Evolutionary conservation across 495 filamentous ascomycete genomes (phyloP).

Genomic region (Niebla homalea): DNA sequence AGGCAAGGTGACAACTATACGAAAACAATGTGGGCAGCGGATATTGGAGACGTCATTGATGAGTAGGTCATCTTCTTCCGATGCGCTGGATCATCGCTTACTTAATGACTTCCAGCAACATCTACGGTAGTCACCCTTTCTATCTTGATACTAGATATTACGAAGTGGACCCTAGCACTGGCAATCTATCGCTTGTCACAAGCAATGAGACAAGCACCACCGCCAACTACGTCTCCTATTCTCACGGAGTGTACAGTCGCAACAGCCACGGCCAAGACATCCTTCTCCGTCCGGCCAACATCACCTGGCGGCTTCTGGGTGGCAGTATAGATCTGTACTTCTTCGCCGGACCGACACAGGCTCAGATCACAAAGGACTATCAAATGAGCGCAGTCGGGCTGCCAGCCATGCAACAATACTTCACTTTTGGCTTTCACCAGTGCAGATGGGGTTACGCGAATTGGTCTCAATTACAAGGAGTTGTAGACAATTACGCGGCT

Average conservation of each 20-base stretch:
- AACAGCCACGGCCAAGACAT: slow-evolving; percentile 69
- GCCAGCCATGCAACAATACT: slow-evolving; percentile 53
- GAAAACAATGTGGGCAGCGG: slow-evolving; percentile 58
- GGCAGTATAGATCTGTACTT: slow-evolving; percentile 52
- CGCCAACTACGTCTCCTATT: slow-evolving; percentile 44
- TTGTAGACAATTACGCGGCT: slow-evolving; percentile 45
- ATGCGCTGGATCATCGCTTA: background rate
- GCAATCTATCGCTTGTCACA: slow-evolving; percentile 39
- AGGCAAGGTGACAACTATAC: slow-evolving; percentile 44
- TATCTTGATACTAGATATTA: slow-evolving; percentile 55
- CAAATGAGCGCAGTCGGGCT: slow-evolving; percentile 41
- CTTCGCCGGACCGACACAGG: slow-evolving; percentile 44
- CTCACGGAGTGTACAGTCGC: slow-evolving; percentile 48
- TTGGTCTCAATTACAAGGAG: slow-evolving; percentile 39
- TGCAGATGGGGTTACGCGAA: slow-evolving; percentile 54
- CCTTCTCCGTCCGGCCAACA: slow-evolving; percentile 45
- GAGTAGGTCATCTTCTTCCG: slow-evolving; percentile 16
- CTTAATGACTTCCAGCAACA: slow-evolving; percentile 26
- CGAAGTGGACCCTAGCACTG: slow-evolving; percentile 36
- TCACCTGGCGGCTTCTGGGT: slow-evolving; percentile 64
- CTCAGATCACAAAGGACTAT: slow-evolving; percentile 44
- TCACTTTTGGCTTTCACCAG: slow-evolving; percentile 49
- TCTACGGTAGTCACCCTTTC: slow-evolving; percentile 50
- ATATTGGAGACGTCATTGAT: slow-evolving; percentile 50
- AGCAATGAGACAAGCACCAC: slow-evolving; percentile 39